phyloP scores from a whole-genome alignment of 257 asterid genomes.

The Jacaranda mimosifolia region DNA sequence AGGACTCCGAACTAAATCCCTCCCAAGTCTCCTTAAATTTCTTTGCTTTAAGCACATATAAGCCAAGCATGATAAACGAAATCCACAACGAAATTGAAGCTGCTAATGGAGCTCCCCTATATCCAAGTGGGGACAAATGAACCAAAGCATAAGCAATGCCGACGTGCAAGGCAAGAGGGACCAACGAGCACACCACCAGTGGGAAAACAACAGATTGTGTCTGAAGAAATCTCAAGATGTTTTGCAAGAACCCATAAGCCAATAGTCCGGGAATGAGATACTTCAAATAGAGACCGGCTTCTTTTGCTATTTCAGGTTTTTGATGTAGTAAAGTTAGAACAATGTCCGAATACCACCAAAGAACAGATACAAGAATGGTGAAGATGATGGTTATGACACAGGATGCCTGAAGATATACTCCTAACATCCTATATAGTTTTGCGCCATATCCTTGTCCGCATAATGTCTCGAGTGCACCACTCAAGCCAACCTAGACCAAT shows the following conservation, averaged over 20 bases:
- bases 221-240: slow-evolving; percentile 74
- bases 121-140: slow-evolving; percentile 54
- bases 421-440: slow-evolving; percentile 57
- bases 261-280: slow-evolving; percentile 72
- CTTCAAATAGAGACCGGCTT: slow-evolving; percentile 67
- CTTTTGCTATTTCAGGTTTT: slow-evolving; percentile 60
- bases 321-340: slow-evolving; percentile 59
- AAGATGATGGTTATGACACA: slow-evolving; percentile 60
- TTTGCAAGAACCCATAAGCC: slow-evolving; percentile 72
- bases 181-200: slow-evolving; percentile 58
- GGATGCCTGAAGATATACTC: slow-evolving; percentile 76
- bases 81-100: slow-evolving; percentile 75
- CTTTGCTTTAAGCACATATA: slow-evolving; percentile 49
- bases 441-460: slow-evolving; percentile 93
- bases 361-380: slow-evolving; percentile 44
- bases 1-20: slow-evolving; percentile 59
- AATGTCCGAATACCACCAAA: slow-evolving; percentile 71
- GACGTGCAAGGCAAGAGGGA: slow-evolving; percentile 58
- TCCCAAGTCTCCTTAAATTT: slow-evolving; percentile 58
- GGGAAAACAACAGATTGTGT: slow-evolving; percentile 68
- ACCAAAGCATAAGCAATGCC: slow-evolving; percentile 64
- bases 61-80: slow-evolving; percentile 51
- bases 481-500: slow-evolving; percentile 66
- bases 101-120: slow-evolving; percentile 66
- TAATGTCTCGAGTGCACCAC: slow-evolving; percentile 88